Conservation (phyloP, 2,329 filamentous ascomycete species). For the Colletotrichum musae region DNA sequence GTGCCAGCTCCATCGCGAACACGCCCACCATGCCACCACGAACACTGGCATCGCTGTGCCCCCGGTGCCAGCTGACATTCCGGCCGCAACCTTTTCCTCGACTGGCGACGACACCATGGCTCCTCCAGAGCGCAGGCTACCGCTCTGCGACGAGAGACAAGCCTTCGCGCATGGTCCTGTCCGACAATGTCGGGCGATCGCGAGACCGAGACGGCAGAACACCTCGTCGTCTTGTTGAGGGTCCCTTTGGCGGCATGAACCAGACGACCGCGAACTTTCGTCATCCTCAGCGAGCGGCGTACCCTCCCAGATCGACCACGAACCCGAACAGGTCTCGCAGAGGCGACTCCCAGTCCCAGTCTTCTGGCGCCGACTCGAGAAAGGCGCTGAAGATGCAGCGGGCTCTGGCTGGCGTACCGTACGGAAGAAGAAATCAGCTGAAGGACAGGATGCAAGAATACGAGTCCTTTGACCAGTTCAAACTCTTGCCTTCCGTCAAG, state of each 20-base stretch:
- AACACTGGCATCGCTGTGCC: slow-evolving; percentile 39
- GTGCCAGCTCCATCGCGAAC: slow-evolving; percentile 11
- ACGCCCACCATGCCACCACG: slow-evolving; percentile 39
- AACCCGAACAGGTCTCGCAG: slow-evolving; percentile 41
- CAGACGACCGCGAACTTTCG: slow-evolving; percentile 61
- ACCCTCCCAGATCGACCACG: slow-evolving; percentile 49
- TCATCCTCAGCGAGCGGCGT: slow-evolving; percentile 27
- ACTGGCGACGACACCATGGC: slow-evolving; percentile 48
- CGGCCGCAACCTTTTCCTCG: slow-evolving; percentile 30
- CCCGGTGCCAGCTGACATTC: slow-evolving; percentile 35
- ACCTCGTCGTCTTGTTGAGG: slow-evolving; percentile 57
- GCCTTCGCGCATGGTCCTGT: slow-evolving; percentile 72
- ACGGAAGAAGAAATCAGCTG: slow-evolving; percentile 71
- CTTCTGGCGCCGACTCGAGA: slow-evolving; percentile 46
- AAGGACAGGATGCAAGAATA: slow-evolving; percentile 74
- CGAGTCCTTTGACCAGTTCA: slow-evolving; percentile 86
- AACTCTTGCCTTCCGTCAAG: slow-evolving; percentile 79
- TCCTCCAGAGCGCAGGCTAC: slow-evolving; percentile 54
- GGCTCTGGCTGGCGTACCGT: slow-evolving; percentile 81
- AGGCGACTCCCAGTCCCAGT: slow-evolving; percentile 47
- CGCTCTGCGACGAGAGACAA: slow-evolving; percentile 51
- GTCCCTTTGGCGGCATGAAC: slow-evolving; percentile 72
- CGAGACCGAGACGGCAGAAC: slow-evolving; percentile 52
- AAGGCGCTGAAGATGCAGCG: slow-evolving; percentile 97
- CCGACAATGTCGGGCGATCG: slow-evolving; percentile 64